Evolutionary conservation across 768 basidiomycete genomes (phyloP), one percentile per base, ranked within the genome.

Genomic region (Amanita thiersii): DNA sequence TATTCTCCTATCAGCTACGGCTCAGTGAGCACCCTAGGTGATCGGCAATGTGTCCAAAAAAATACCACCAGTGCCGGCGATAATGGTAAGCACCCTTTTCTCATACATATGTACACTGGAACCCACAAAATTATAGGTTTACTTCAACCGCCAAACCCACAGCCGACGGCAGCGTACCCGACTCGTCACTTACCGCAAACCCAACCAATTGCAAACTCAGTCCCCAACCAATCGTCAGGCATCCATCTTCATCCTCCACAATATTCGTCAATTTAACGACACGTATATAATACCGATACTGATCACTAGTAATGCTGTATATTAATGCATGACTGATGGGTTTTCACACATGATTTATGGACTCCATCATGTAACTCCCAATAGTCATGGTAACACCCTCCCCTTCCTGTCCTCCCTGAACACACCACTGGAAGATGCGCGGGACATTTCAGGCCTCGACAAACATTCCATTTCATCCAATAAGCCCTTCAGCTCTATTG

Each of bases 381-480:
- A n/a, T n/a, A n/a, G 10, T 3, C 7, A 5, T 20, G 11, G 17
- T 11, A 26, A 9, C 2, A 25, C 8, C 19, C 25, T 39, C 15
- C 37, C 37, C 11, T 43, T 38, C 20, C 45, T 45, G 50, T 56
- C 54, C 46, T 60, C 57, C 32, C 55, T 50, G 19, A 55, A 54
- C 9, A 40, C 37, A 32, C 29, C 39, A 44, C 54, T 50, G n/a
- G 55, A 49, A 18, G 45, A 45, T 24, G 52, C 47, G 31, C 51
- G 53, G 23, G 51, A 55, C 36, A 45, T 45, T 20, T 32, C 42
- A 4, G 55, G 56, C 29, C 51, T 47, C 28, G 18, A 44, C 31
- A 57, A 40, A 21, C 23, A 34, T 12, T 33, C 29, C 11, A 37
- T 19, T 15, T 29, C 33, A 14, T 39, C 25, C 12, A 43, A 15